Percentiles rank a stretch among this genome's conserved stretches.
Conservation (phyloP, 2,329 filamentous ascomycete species). For the Alternaria dauci region DNA sequence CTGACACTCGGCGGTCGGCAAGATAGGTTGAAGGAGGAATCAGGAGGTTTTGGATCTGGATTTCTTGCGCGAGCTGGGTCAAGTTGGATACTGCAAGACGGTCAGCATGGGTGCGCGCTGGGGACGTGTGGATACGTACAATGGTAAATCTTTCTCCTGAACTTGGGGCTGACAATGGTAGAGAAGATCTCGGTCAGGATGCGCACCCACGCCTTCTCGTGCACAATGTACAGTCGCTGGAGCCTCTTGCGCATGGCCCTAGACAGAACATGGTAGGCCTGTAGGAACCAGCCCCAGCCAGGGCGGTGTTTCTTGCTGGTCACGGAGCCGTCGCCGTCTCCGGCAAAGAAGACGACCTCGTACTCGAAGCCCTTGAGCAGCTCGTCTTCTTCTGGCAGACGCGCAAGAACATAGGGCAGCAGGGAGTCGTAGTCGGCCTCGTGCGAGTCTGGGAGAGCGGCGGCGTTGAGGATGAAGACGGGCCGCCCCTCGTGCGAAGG, state of each 20-base stretch:
- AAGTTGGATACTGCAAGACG: slow-evolving; percentile 56
- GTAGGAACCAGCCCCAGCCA: slow-evolving; percentile 65
- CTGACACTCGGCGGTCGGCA: slow-evolving; percentile 60
- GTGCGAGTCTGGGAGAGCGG: slow-evolving; percentile 63
- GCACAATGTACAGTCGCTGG: slow-evolving; percentile 65
- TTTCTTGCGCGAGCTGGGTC: slow-evolving; percentile 58
- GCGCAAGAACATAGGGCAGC: slow-evolving; percentile 63
- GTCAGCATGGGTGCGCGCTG: slow-evolving; percentile 19
- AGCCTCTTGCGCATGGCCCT: slow-evolving; percentile 64
- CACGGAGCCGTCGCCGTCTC: slow-evolving; percentile 58
- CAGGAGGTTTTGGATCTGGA: slow-evolving; percentile 62
- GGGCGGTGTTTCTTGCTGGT: slow-evolving; percentile 59
- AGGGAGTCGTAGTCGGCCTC: slow-evolving; percentile 64
- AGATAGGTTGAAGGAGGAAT: slow-evolving; percentile 64
- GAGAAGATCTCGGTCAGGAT: slow-evolving; percentile 65
- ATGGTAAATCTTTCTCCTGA: slow-evolving; percentile 65
- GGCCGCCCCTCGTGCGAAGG: slow-evolving; percentile 60
- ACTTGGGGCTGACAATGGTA: slow-evolving; percentile 65
- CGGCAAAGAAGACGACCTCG: slow-evolving; percentile 66
- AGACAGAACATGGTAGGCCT: slow-evolving; percentile 64
- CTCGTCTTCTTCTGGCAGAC: slow-evolving; percentile 64
- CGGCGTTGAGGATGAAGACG: slow-evolving; percentile 64
- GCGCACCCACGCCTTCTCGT: slow-evolving; percentile 65
- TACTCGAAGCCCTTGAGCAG: slow-evolving; percentile 63
- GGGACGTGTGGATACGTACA: slow-evolving; percentile 43